phyloP scores from a whole-genome alignment of 2,329 filamentous ascomycete species.

The Xylaria sp. region DNA sequence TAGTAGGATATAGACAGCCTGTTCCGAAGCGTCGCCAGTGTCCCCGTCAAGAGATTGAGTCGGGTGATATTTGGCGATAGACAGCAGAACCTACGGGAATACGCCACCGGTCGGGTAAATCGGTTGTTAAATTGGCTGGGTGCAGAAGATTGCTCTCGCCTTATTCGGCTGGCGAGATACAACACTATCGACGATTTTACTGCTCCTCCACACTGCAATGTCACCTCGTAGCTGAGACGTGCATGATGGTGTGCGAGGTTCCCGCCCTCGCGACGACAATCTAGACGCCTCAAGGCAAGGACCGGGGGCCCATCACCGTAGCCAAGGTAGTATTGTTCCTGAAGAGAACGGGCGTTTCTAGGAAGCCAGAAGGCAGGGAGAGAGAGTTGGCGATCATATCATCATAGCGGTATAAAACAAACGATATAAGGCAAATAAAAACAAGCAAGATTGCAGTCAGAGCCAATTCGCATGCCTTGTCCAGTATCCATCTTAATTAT shows the following conservation, averaged over 20 bases:
- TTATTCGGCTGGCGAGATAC: conserved; percentile 36
- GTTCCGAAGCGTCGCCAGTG: neutral
- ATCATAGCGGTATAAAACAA: no score
- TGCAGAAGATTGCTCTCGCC: conserved; percentile 34
- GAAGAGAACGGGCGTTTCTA: conserved; percentile 6
- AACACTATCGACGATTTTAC: conserved; percentile 23
- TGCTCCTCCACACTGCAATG: conserved; percentile 33
- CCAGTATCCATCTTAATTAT: conserved; percentile 1
- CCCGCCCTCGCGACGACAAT: conserved; percentile 11
- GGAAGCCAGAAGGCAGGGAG: neutral
- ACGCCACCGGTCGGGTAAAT: conserved; percentile 34
- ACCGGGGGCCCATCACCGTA: conserved; percentile 2
- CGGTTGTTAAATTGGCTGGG: conserved; percentile 33
- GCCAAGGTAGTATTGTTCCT: conserved; percentile 21
- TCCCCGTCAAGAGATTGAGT: conserved; percentile 2
- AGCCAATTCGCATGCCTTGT: no score
- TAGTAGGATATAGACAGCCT: neutral
- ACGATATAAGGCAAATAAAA: neutral
- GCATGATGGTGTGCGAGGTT: conserved; percentile 26
- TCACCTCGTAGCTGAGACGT: conserved; percentile 31
- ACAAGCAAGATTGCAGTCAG: neutral
- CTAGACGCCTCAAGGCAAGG: conserved; percentile 26
- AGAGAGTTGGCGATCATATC: neutral
- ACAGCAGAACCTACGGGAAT: conserved; percentile 11
- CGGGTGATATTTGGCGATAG: conserved; percentile 15